Evolutionary conservation across 768 basidiomycete genomes (phyloP).

Genomic region (Podaxis sp.): DNA sequence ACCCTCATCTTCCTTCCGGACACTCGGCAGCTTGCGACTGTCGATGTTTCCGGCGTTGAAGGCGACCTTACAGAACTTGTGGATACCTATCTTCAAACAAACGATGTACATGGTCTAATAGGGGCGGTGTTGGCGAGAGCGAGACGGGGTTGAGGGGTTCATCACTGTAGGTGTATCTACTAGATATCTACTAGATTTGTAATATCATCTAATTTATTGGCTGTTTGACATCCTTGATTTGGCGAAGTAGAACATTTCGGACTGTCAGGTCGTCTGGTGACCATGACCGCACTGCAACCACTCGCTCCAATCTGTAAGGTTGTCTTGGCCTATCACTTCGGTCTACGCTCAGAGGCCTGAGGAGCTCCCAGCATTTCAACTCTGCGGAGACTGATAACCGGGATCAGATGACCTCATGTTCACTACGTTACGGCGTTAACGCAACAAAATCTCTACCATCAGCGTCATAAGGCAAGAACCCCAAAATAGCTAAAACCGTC

Average conservation of each 20-base stretch:
- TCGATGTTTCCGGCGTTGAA: slow-evolving; percentile 50
- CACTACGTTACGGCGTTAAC: no score
- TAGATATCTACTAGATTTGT: background rate
- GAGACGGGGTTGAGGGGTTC: slow-evolving; percentile 9
- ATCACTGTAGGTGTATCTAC: background rate
- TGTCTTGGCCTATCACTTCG: no score
- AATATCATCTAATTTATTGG: background rate
- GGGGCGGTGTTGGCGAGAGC: slow-evolving; percentile 57
- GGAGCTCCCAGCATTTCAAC: no score
- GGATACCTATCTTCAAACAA: slow-evolving; percentile 60
- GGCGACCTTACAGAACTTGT: slow-evolving; percentile 59
- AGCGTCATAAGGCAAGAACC: no score
- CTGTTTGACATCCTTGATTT: background rate
- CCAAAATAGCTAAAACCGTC: no score
- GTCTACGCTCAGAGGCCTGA: no score
- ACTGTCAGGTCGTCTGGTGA: background rate
- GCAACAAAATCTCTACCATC: no score
- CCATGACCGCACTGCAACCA: background rate
- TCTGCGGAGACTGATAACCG: no score
- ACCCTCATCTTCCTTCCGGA: slow-evolving; percentile 70
- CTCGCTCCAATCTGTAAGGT: no score
- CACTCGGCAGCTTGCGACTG: slow-evolving; percentile 63
- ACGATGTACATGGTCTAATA: slow-evolving; percentile 66
- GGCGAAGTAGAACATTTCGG: background rate
- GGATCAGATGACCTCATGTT: no score